Percentiles rank a stretch among this genome's conserved stretches.
These are phyloP conservation scores for Truncatella angustata DNA, from an alignment of 2,329 filamentous ascomycete genomes.

Conservation along the genomic window DNA sequence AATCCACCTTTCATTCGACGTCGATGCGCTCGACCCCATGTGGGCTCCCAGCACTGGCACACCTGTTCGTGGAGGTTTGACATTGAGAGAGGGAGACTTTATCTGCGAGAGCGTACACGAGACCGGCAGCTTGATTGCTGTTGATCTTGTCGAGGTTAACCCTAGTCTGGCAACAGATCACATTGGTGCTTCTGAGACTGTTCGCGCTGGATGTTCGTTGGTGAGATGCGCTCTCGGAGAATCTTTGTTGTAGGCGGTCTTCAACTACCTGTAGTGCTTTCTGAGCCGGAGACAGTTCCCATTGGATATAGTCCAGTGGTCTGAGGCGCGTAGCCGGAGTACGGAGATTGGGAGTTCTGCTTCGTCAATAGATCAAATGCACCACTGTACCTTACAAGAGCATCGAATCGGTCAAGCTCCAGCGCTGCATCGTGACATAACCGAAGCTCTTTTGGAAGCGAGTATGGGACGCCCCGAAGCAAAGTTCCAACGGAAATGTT, in stretches of 20 bases:
- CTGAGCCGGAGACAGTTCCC: background rate
- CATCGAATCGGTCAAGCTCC: too few species aligned
- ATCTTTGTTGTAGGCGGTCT: constrained; percentile 66
- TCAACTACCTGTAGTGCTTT: background rate
- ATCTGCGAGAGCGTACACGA: constrained; percentile 87
- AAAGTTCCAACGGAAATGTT: too few species aligned
- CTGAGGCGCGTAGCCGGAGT: background rate
- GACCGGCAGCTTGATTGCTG: constrained; percentile 73
- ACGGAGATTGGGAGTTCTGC: background rate
- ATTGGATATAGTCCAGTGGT: background rate
- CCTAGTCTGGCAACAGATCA: constrained; percentile 63
- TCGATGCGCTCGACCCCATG: constrained; percentile 92
- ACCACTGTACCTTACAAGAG: background rate
- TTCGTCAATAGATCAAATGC: constrained; percentile 2
- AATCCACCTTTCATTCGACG: constrained; percentile 95
- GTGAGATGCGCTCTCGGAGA: constrained; percentile 91
- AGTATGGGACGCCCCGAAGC: too few species aligned
- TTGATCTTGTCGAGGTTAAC: constrained; percentile 83
- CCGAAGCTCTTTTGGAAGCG: too few species aligned
- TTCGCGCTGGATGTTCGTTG: constrained; percentile 85
- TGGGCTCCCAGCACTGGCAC: constrained; percentile 97
- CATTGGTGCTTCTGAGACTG: constrained; percentile 75
- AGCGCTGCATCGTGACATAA: too few species aligned
- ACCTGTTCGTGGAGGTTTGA: constrained; percentile 88
- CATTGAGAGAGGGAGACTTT: constrained; percentile 91